A percentile compares a stretch with the other conserved stretches of the same genome.
These are phyloP conservation scores for Salix exigua DNA, from an alignment of 345 rosid species.

Conservation along the genomic window DNA sequence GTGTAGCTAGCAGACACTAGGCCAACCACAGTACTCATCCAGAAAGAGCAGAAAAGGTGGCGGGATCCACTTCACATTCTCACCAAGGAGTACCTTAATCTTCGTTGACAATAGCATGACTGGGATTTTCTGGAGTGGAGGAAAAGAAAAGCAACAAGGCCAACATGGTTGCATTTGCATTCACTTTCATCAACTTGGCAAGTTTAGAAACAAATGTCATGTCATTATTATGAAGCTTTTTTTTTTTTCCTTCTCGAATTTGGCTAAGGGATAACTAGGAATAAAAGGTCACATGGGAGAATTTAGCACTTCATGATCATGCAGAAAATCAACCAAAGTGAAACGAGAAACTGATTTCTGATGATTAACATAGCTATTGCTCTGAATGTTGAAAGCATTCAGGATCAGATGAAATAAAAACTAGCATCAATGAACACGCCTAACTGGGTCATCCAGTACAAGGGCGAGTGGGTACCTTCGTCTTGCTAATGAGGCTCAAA, in stretches of 20 bases:
- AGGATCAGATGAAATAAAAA: neutral
- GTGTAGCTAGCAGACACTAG: neutral
- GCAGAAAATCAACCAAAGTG: neutral
- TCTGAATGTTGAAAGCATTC: neutral
- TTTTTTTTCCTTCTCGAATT: neutral
- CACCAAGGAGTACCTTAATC: neutral
- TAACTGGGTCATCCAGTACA: neutral
- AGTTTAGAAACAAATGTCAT: neutral
- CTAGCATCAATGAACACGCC: neutral
- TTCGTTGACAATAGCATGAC: neutral
- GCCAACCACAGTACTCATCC: too few relatives aligned
- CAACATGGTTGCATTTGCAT: neutral
- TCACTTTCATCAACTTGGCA: neutral
- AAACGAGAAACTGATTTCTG: neutral
- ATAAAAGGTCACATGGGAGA: neutral
- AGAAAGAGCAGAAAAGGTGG: neutral
- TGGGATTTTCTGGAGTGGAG: neutral
- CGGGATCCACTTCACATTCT: neutral
- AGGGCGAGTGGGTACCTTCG: neutral
- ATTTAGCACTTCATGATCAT: neutral
- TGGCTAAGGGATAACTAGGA: neutral
- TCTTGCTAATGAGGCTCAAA: neutral
- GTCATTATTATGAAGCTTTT: neutral
- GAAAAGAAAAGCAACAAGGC: neutral
- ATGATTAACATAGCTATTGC: neutral